Evolutionary conservation across 768 basidiomycete genomes (phyloP).

Genomic region (Ramaria rubella): DNA sequence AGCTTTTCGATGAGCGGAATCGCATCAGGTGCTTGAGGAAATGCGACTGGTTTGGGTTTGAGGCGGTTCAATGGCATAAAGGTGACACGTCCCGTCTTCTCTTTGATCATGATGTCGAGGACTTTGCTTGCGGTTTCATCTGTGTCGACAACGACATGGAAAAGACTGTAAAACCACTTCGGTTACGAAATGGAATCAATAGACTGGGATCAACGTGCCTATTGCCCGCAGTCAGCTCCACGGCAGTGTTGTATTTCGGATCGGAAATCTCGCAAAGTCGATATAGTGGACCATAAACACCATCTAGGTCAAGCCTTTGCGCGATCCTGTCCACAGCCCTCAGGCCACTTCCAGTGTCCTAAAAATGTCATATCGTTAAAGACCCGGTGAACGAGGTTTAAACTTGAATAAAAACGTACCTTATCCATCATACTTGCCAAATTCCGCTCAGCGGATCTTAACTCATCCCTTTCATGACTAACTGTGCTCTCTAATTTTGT

Average conservation of each 20-base stretch:
- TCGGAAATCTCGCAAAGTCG: slow-evolving; percentile 89
- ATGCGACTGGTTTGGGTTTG: slow-evolving; percentile 65
- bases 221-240: slow-evolving; percentile 93
- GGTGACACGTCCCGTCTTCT: slow-evolving; percentile 91
- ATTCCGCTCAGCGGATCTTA: slow-evolving; percentile 70
- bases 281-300: slow-evolving; percentile 92
- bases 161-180: slow-evolving; percentile 62
- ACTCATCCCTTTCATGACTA: slow-evolving; percentile 69
- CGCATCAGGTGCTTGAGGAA: slow-evolving; percentile 62
- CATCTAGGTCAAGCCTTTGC: slow-evolving; percentile 62
- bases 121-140: slow-evolving; percentile 88
- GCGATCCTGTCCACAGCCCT: slow-evolving; percentile 82
- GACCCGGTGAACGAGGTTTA: no score
- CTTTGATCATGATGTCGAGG: slow-evolving; percentile 89
- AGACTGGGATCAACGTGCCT: no score
- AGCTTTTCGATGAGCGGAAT: slow-evolving; percentile 82
- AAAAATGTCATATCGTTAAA: no score
- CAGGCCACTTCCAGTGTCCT: slow-evolving; percentile 91
- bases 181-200: no score
- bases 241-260: slow-evolving; percentile 80
- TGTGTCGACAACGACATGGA: slow-evolving; percentile 97
- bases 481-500: slow-evolving; percentile 77
- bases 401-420: slow-evolving; percentile 40
- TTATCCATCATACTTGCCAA: slow-evolving; percentile 95
- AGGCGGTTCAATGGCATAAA: slow-evolving; percentile 98